These are phyloP conservation scores for Pavlovales sp. DNA, from an alignment of 208 protist genomes.

Conservation along the genomic window DNA sequence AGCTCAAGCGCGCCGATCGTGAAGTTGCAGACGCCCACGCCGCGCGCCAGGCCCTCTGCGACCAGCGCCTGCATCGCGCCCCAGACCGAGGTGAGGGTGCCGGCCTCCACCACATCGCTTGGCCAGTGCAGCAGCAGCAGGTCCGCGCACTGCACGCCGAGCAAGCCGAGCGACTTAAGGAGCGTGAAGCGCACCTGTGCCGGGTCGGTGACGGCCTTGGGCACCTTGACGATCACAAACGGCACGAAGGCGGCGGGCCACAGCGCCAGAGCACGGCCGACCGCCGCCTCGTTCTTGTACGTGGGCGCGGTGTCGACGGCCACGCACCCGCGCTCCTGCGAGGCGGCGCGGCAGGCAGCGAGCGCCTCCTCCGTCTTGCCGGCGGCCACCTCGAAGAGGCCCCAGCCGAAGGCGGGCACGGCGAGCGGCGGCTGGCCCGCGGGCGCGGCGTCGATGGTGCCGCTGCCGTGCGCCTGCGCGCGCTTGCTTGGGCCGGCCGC, in stretches of 20 bases:
- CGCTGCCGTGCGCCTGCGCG: neutral
- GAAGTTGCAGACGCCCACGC: conserved; percentile 20
- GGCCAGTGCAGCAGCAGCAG: conserved; percentile 35
- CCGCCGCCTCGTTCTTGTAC: conserved; percentile 21
- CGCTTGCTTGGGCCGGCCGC: too few relatives aligned
- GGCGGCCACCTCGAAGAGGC: neutral
- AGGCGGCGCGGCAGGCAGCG: neutral
- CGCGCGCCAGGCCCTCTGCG: neutral
- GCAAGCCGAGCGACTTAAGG: neutral
- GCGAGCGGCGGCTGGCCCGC: neutral
- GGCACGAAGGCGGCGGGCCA: neutral
- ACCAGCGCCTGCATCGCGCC: neutral
- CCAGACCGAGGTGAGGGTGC: neutral
- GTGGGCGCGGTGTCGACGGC: conserved; percentile 15
- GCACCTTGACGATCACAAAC: conserved; percentile 6
- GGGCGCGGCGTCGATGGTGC: too few relatives aligned
- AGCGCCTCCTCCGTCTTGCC: too few relatives aligned
- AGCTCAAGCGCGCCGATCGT: neutral
- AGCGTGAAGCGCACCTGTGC: neutral
- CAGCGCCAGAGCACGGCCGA: neutral
- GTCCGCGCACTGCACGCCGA: neutral
- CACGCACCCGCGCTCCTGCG: neutral
- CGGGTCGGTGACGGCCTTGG: neutral
- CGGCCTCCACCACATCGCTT: neutral
- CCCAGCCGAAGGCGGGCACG: neutral